These are phyloP conservation scores for Tylopilus sp. DNA, from an alignment of 768 basidiomycete genomes.

Conservation along the genomic window DNA sequence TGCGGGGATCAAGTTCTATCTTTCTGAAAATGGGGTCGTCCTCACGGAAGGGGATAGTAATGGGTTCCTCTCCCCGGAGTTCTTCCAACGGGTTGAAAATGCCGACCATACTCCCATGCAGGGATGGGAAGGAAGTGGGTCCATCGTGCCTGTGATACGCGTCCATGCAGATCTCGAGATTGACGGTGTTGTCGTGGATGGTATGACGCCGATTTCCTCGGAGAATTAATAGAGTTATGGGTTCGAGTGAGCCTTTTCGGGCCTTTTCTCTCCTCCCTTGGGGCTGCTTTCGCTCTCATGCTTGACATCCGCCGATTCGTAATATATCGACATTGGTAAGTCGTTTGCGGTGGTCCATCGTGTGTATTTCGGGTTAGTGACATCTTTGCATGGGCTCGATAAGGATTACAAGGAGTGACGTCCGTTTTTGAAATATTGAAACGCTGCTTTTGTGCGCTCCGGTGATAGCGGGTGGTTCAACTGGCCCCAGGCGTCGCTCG, in stretches of 20 bases:
- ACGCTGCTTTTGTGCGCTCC: not conserved
- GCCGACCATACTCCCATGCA: conserved; percentile 17
- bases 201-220: not conserved
- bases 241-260: not conserved
- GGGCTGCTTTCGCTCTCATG: not conserved
- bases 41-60: conserved; percentile 72
- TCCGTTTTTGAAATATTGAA: not conserved
- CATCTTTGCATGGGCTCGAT: not conserved
- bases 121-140: conserved; percentile 21
- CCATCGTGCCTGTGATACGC: not conserved
- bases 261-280: not conserved
- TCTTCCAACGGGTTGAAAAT: conserved; percentile 69
- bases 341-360: not conserved
- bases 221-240: not conserved
- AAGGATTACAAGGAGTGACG: not conserved
- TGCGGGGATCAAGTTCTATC: conserved; percentile 67
- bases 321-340: not conserved
- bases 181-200: not conserved
- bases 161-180: not conserved
- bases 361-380: not conserved
- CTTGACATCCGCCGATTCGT: not conserved
- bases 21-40: conserved; percentile 86
- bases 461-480: not conserved
- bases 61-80: conserved; percentile 59
- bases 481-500: not conserved